Evolutionary conservation across 169 alveolate species (phyloP).

Genomic region (Plasmodium knowlesi): DNA sequence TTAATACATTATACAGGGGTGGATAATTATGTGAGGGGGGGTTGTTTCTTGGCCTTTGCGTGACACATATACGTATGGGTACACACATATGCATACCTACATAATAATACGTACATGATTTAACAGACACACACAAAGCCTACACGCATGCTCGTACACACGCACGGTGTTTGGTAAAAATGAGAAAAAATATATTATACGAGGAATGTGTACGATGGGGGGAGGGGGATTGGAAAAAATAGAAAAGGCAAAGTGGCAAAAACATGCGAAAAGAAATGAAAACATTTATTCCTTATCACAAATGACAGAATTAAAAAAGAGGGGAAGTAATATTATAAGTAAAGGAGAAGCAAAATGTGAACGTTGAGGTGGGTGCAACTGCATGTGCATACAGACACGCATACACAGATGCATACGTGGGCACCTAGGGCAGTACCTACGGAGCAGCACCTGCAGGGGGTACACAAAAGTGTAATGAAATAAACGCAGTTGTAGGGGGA

Average conservation of each 20-base stretch:
- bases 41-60: background rate
- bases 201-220: background rate
- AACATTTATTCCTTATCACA: constrained; percentile 32
- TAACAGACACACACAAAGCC: background rate
- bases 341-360: background rate
- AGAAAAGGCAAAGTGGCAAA: constrained; percentile 1
- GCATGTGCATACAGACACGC: background rate
- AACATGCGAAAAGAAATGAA: constrained; percentile 4
- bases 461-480: background rate
- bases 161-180: background rate
- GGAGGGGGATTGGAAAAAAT: background rate
- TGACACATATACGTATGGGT: background rate
- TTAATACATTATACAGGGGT: background rate
- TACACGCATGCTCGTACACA: background rate
- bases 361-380: background rate
- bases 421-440: background rate
- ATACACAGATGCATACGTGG: background rate
- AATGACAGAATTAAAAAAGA: constrained; percentile 55
- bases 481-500: background rate
- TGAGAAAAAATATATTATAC: constrained; percentile 33
- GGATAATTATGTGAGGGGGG: background rate
- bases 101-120: background rate
- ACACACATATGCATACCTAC: background rate
- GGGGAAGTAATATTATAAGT: background rate
- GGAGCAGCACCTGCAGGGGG: background rate